Evolutionary conservation across 2,329 filamentous ascomycete genomes (phyloP), one percentile per base, ranked within the genome.

Genomic region (Thielaviopsis musarum): DNA sequence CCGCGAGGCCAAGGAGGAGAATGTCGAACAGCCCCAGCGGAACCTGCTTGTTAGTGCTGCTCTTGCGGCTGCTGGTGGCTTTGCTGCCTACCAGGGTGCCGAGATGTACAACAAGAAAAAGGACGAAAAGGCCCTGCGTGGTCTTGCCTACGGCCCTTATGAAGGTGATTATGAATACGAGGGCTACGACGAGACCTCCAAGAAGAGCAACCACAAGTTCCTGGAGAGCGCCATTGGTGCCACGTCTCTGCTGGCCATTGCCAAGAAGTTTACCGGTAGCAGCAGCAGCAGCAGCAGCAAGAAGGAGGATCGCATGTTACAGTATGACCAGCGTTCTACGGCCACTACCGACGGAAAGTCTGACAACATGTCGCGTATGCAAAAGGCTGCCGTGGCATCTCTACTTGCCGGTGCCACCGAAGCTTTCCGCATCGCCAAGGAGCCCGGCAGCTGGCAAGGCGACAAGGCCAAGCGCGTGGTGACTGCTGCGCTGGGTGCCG

Each of bases 381-480:
- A 90, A 65, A 89, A 95, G 72, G 90, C 90, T 38, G 88, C 91
- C 69, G 91, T 93, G 75, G 91, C 91, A 38, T 93, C 91, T 21
- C 77, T 96, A 48, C 80, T 95, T 54, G 91, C 91, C 30, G 91
- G 90, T 66, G 91, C 91, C 49, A 87, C 90, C 59, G 91, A 96
- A 71, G 91, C 91, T 51, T 95, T 95, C 77, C 85, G 88, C 63
- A 84, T 90, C 60, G 84, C 91, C 69, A 95, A 91, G 67, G 87
- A 93, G 63, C 87, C 89, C 2, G 91, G 91, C 59, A 81, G 85
- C 52, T 96, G 91, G 90, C 86, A 84, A 64, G 91, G 91, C 45
- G 86, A 88, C 63, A 96, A 96, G 73, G 88, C 90, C 64, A 93
- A 90, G 75, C 88, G 91, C 57, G 82, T 97, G 62, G 79, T 95